Percentiles rank a stretch among this genome's conserved stretches.
Conservation (phyloP, 2,329 filamentous ascomycete genomes). For the Phialemoniopsis sp. region DNA sequence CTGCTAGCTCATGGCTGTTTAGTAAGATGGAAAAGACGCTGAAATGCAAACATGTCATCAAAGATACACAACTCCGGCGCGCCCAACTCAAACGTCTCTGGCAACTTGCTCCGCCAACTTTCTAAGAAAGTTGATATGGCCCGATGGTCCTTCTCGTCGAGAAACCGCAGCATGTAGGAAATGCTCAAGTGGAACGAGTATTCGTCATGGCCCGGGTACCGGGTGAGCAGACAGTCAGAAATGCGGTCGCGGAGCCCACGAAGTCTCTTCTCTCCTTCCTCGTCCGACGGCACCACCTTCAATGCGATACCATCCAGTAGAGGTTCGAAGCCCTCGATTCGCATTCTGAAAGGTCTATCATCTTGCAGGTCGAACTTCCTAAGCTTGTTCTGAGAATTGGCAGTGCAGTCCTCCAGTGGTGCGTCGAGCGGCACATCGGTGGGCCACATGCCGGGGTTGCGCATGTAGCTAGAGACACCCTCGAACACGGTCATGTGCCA, state of each 20-base stretch:
- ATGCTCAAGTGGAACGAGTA: conserved; percentile 18
- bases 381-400: conserved; percentile 10
- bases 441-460: conserved; percentile 14
- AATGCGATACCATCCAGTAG: conserved; percentile 12
- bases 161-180: conserved; percentile 15
- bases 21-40: conserved; percentile 10
- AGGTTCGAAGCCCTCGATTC: conserved; percentile 10
- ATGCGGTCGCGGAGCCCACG: conserved; percentile 13
- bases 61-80: conserved; percentile 17
- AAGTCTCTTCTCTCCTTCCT: conserved; percentile 8
- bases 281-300: conserved; percentile 3
- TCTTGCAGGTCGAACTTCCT: conserved; percentile 8
- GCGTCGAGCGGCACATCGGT: conserved; percentile 8
- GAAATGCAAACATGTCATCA: conserved; percentile 16
- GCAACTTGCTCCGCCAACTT: conserved; percentile 8
- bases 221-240: conserved; percentile 9
- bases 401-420: conserved; percentile 10
- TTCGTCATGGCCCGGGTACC: conserved; percentile 10
- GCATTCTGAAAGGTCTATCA: conserved; percentile 12
- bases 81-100: conserved; percentile 13
- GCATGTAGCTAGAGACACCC: conserved; percentile 15
- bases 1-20: no score
- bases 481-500: conserved; percentile 23
- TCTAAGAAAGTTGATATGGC: conserved; percentile 10
- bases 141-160: conserved; percentile 7